phyloP scores from a whole-genome alignment of 2,329 filamentous ascomycete species.

The Hymenotorrendiella dingleyae region DNA sequence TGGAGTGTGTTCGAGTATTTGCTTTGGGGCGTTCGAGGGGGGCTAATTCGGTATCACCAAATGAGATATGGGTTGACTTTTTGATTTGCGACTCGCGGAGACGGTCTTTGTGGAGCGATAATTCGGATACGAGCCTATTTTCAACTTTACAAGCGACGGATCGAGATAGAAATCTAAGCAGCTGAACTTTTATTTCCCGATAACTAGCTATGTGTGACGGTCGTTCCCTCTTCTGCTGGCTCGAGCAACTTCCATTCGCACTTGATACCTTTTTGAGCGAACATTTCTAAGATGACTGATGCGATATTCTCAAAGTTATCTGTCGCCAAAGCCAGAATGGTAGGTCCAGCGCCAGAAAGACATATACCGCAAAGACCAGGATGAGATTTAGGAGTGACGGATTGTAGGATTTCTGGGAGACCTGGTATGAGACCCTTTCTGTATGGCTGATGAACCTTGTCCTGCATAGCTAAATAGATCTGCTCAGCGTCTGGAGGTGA shows the following conservation, averaged over 20 bases:
- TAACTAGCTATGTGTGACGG: slow-evolving; percentile 25
- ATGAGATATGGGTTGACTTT: neutral
- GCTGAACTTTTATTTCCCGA: neutral
- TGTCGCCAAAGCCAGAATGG: slow-evolving; percentile 88
- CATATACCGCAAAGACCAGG: slow-evolving; percentile 90
- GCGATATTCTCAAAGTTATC: slow-evolving; percentile 86
- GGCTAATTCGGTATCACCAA: slow-evolving; percentile 3
- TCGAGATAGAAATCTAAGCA: neutral
- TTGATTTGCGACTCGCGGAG: neutral
- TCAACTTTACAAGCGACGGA: neutral
- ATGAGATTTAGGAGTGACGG: slow-evolving; percentile 81
- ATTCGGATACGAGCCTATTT: neutral
- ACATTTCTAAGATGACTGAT: slow-evolving; percentile 66
- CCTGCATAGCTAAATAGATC: slow-evolving; percentile 98
- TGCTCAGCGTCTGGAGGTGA: slow-evolving; percentile 87
- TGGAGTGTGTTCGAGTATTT: slow-evolving; percentile 2
- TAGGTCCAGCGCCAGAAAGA: slow-evolving; percentile 89
- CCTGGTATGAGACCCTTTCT: slow-evolving; percentile 87
- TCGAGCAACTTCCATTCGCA: slow-evolving; percentile 86
- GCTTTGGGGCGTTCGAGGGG: slow-evolving; percentile 5
- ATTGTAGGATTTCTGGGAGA: slow-evolving; percentile 82
- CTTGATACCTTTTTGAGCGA: slow-evolving; percentile 65
- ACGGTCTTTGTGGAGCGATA: slow-evolving; percentile 1
- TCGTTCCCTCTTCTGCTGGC: slow-evolving; percentile 64
- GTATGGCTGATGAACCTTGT: slow-evolving; percentile 97